A percentile compares a stretch with the other conserved stretches of the same genome.
Evolutionary conservation across 208 protist genomes (phyloP).

Genomic region (Willaertia magna): DNA sequence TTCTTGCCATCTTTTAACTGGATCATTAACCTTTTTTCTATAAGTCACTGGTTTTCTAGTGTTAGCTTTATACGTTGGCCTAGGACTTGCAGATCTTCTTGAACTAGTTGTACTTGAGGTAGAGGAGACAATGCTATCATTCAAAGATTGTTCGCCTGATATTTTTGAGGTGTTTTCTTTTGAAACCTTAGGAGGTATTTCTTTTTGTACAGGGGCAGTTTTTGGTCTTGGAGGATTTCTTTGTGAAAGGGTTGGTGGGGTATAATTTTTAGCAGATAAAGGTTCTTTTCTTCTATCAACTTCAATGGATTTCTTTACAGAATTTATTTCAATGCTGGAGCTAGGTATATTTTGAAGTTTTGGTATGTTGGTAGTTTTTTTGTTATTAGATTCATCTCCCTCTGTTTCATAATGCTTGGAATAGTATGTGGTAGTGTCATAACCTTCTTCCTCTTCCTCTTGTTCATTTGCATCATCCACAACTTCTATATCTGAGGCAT

Average conservation of each 20-base stretch:
- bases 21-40: not conserved
- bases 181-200: not conserved
- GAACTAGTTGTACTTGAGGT: not conserved
- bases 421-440: not conserved
- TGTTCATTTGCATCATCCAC: not conserved
- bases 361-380: too few relatives aligned
- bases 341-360: not conserved
- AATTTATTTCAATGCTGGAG: not conserved
- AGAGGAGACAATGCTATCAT: not conserved
- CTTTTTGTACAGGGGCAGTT: not conserved
- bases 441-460: not conserved
- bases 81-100: not conserved
- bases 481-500: not conserved
- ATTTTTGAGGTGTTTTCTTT: not conserved
- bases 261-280: not conserved
- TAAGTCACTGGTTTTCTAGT: not conserved
- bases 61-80: not conserved
- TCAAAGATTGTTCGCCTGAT: not conserved
- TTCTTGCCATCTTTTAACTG: not conserved
- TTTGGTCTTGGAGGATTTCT: not conserved
- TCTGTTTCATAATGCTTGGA: not conserved
- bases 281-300: not conserved
- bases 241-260: not conserved
- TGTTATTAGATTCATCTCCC: too few relatives aligned
- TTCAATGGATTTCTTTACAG: not conserved